Evolutionary conservation across 2,329 filamentous ascomycete genomes (phyloP), one percentile per base, ranked within the genome.

Genomic region (Penicillium thymicola): DNA sequence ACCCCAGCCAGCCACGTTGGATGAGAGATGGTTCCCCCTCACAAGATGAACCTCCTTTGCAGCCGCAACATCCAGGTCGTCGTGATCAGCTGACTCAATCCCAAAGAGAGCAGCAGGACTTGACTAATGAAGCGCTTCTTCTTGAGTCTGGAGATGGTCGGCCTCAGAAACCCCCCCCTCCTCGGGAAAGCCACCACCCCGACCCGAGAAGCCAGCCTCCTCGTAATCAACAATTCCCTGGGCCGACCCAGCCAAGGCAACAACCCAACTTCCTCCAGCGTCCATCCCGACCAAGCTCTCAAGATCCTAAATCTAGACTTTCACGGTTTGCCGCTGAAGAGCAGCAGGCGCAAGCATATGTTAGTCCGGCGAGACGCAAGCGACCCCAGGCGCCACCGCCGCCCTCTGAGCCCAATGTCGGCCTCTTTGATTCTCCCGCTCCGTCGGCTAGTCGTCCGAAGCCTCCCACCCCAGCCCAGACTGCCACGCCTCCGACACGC

Each of bases 1-100:
- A 96, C 68, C 81, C 89, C 2, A 89, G 73, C 67, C 90, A 96
- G 70, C 94, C 94, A 0, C 94, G 90, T 70, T 99, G 94, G 94
- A 96, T 99, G 93, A 86, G 89, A 65, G 89, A 92, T 55, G 82
- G 85, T 3, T 82, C 65, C 41, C 53, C 59, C 27, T 59, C 68
- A 48, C 69, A 64, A 37, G 67, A 70, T 30, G 62, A 65, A 51
- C 38, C 59, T 14, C 45, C 60, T 34, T 44, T 60, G 32, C 60
- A 55, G 38, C 55, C 54, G 28, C 60, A 58, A 36, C 58, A 62
- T 32, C 38, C 57, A 51, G 59, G 64, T 49, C 62, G 60, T 42
- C 55, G 57, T 23, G 70, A 55, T 64, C 67, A 51, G 61, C 30
- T 62, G 38, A 45, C 44, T 21, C 61, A 57, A 45, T 56, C 64